These are phyloP conservation scores for Rhizopogon vinicolor DNA, from an alignment of 768 basidiomycete species.

Conservation along the genomic window DNA sequence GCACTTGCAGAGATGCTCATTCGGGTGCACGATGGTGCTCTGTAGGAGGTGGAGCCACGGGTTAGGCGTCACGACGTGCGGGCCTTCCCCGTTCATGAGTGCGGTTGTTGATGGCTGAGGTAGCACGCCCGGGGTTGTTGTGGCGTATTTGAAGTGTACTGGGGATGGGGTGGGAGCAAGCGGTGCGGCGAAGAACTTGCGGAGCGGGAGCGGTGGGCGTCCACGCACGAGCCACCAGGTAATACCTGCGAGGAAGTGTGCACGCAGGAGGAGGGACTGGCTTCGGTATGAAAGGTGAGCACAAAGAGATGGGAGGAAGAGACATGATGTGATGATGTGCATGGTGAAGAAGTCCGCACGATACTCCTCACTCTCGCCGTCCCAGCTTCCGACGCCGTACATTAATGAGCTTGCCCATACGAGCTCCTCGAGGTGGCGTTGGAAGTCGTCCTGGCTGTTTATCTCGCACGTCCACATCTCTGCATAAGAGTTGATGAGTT, in stretches of 20 bases:
- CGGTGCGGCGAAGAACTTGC: slow-evolving; percentile 40
- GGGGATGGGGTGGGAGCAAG: slow-evolving; percentile 15
- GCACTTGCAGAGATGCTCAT: slow-evolving; percentile 50
- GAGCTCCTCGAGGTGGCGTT: slow-evolving; percentile 58
- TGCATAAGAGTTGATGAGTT: slow-evolving; percentile 39
- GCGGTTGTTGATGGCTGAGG: slow-evolving; percentile 16
- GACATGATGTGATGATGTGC: slow-evolving; percentile 64
- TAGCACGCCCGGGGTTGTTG: slow-evolving; percentile 16
- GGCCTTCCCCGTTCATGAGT: slow-evolving; percentile 30
- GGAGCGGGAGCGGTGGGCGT: slow-evolving; percentile 44
- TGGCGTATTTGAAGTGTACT: slow-evolving; percentile 17
- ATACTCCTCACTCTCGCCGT: slow-evolving; percentile 31
- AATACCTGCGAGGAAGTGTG: slow-evolving; percentile 50
- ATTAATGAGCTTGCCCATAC: slow-evolving; percentile 52
- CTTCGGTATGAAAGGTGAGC: slow-evolving; percentile 53
- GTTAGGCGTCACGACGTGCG: slow-evolving; percentile 39
- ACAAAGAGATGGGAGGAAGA: slow-evolving; percentile 53
- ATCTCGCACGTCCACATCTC: slow-evolving; percentile 42
- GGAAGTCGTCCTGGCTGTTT: slow-evolving; percentile 32
- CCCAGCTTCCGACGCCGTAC: slow-evolving; percentile 58
- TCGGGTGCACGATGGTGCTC: slow-evolving; percentile 49
- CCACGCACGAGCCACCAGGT: slow-evolving; percentile 56
- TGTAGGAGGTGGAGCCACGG: slow-evolving; percentile 57
- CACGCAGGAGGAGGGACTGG: slow-evolving; percentile 49
- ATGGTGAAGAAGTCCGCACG: slow-evolving; percentile 70